phyloP scores from a whole-genome alignment of 345 rosid species.

The Cochlearia excelsa region DNA sequence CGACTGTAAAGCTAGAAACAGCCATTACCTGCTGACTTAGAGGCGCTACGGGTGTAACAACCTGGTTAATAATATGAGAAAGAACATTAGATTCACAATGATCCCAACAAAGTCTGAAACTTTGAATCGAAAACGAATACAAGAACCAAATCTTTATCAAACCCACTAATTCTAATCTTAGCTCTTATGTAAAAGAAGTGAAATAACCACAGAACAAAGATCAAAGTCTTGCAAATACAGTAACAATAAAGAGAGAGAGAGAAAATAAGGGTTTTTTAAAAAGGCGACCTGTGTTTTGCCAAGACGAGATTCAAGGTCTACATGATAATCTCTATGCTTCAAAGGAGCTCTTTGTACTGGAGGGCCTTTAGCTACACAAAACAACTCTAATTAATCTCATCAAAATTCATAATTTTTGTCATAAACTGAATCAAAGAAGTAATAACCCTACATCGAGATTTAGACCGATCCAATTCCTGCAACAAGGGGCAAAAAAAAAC shows the following conservation, averaged over 20 bases:
- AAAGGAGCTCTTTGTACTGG: constrained; percentile 93
- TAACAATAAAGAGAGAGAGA: constrained; percentile 6
- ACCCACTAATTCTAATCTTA: no score
- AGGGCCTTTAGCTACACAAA: constrained; percentile 68
- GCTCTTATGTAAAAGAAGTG: no score
- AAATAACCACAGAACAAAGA: no score
- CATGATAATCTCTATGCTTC: constrained; percentile 96
- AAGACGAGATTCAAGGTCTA: constrained; percentile 90
- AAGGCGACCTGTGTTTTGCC: constrained; percentile 83
- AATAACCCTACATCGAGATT: constrained; percentile 60
- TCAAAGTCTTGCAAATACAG: neutral
- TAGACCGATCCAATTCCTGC: constrained; percentile 71
- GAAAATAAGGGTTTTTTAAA: neutral
- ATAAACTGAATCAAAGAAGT: constrained; percentile 12
- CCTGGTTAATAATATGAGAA: constrained; percentile 46
- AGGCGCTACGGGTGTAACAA: constrained; percentile 97
- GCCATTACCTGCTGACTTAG: constrained; percentile 86
- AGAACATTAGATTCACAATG: neutral
- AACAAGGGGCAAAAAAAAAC: neutral
- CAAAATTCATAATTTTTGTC: neutral
- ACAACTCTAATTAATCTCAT: constrained; percentile 8
- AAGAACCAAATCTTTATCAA: no score
- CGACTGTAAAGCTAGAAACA: neutral
- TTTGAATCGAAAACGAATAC: no score
- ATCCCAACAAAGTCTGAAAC: no score